phyloP scores from a whole-genome alignment of 345 rosid genomes.

The Erysimum cheiranthoides region DNA sequence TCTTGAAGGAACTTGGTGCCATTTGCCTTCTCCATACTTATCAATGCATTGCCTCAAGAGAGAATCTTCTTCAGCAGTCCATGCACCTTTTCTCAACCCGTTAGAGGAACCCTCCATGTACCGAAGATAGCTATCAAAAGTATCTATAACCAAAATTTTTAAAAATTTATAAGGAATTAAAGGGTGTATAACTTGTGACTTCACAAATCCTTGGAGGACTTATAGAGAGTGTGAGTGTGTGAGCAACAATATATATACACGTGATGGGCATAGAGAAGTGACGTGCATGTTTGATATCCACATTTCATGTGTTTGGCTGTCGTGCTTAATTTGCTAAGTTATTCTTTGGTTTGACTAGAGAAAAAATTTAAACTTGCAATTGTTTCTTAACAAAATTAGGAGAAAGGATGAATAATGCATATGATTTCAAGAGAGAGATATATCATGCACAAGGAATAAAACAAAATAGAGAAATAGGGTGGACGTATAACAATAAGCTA shows the following conservation, averaged over 20 bases:
- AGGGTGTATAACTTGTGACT: background rate
- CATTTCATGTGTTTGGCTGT: background rate
- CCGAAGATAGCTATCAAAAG: background rate
- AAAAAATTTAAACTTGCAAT: too few species aligned
- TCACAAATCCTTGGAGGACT: slow-evolving; percentile 19
- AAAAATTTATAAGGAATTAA: background rate
- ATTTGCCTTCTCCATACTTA: slow-evolving; percentile 53
- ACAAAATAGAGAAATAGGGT: background rate
- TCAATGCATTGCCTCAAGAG: slow-evolving; percentile 47
- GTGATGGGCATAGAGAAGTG: background rate
- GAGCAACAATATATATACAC: background rate
- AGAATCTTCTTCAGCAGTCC: slow-evolving; percentile 54
- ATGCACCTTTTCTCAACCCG: slow-evolving; percentile 54
- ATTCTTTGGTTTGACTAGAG: background rate
- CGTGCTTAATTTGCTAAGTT: slow-evolving; percentile 15
- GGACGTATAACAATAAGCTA: background rate
- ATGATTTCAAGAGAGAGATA: background rate
- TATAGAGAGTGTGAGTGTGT: background rate
- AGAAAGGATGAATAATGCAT: background rate
- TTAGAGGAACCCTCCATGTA: slow-evolving; percentile 27
- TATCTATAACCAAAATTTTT: background rate
- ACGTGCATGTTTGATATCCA: slow-evolving; percentile 20
- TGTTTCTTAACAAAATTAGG: background rate
- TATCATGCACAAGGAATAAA: background rate
- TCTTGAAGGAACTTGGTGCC: slow-evolving; percentile 51